Percentiles rank a stretch among this genome's conserved stretches.
These are phyloP conservation scores for Sugiyamaella valdiviana DNA, from an alignment of 805 yeast genomes.

Conservation along the genomic window DNA sequence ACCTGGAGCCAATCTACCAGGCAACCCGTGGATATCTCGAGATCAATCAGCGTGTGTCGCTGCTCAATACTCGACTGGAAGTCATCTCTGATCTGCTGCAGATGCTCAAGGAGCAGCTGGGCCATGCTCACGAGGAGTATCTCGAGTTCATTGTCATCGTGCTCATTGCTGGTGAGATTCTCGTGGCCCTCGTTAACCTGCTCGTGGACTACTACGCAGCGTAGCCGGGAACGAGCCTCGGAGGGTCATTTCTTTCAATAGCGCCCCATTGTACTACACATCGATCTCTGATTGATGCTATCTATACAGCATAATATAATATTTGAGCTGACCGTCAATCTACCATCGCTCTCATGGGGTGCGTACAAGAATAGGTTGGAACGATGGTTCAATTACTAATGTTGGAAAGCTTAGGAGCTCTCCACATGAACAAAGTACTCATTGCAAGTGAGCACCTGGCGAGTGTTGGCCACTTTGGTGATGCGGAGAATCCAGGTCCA, in stretches of 20 bases:
- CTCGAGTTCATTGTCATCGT: conserved; percentile 60
- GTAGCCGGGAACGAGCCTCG: conserved; percentile 1
- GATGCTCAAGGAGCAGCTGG: conserved; percentile 94
- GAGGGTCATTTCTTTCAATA: background rate
- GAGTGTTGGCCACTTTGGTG: conserved; percentile 17
- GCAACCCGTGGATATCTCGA: conserved; percentile 95
- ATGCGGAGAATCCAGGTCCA: conserved; percentile 24
- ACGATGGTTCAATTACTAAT: too few species aligned
- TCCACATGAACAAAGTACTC: conserved; percentile 17
- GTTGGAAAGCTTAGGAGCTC: too few species aligned
- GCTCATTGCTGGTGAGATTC: conserved; percentile 84
- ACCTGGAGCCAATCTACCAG: conserved; percentile 92
- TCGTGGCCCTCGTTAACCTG: conserved; percentile 80
- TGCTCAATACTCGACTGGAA: conserved; percentile 85
- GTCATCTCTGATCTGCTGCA: conserved; percentile 89
- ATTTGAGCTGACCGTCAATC: background rate
- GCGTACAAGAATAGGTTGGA: too few species aligned
- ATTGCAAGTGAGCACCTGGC: conserved; percentile 23
- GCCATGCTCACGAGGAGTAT: conserved; percentile 61
- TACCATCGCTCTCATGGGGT: too few species aligned
- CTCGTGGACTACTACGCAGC: conserved; percentile 33
- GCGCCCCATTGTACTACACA: background rate
- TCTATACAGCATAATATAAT: background rate
- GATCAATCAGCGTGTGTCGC: conserved; percentile 86
- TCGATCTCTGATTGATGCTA: background rate